Conservation (phyloP, 225 moss, liverwort and hornwort genomes). For the Antitrichia curtipendula region DNA sequence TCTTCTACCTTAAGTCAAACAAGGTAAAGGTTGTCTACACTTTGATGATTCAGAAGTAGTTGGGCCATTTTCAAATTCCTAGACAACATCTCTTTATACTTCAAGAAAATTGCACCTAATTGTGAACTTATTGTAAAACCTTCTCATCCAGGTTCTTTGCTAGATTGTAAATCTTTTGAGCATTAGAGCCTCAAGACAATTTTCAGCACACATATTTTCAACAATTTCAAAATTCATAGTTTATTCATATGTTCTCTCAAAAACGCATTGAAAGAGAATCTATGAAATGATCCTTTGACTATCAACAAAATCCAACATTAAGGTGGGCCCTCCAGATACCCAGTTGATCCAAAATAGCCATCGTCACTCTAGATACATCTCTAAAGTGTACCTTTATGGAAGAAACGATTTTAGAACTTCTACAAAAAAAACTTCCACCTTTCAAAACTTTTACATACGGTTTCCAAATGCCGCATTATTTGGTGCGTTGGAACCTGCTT, state of each 20-base stretch:
- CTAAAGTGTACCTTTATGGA: neutral
- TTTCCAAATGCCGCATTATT: neutral
- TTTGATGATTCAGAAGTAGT: neutral
- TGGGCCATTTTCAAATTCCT: neutral
- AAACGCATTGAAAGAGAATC: neutral
- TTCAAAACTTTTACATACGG: neutral
- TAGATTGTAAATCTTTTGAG: neutral
- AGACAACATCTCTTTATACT: accelerated
- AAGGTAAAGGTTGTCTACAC: neutral
- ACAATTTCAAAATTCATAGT: neutral
- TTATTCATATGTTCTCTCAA: neutral
- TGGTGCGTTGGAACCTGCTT: neutral
- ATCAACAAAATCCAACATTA: neutral
- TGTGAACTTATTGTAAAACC: neutral
- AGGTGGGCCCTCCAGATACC: neutral
- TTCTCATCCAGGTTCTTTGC: neutral
- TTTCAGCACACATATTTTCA: neutral
- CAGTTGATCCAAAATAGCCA: accelerated
- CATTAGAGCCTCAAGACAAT: accelerated
- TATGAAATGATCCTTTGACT: neutral
- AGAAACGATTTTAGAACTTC: neutral
- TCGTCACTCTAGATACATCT: neutral
- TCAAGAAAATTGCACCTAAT: too few species aligned
- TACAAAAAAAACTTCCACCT: neutral
- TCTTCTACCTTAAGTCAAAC: neutral